phyloP scores from a whole-genome alignment of 2,329 filamentous ascomycete species.

The Plectosphaerella sp. region DNA sequence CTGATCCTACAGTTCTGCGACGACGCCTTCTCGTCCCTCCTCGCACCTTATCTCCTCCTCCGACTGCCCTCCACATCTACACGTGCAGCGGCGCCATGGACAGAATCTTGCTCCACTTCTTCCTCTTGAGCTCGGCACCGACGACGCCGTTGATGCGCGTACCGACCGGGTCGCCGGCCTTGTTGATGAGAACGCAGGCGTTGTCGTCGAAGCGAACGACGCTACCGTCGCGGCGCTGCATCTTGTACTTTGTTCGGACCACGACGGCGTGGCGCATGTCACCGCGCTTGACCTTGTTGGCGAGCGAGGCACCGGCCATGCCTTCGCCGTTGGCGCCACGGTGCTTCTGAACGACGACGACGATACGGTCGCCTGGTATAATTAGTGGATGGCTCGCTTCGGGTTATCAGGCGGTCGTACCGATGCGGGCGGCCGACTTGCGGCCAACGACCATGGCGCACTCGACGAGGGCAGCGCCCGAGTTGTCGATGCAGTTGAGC shows the following conservation, averaged over 20 bases:
- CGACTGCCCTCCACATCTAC: conserved; percentile 21
- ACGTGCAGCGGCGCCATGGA: conserved; percentile 78
- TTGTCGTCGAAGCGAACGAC: conserved; percentile 96
- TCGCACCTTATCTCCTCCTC: not conserved
- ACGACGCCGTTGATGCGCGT: conserved; percentile 90
- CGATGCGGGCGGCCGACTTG: conserved; percentile 83
- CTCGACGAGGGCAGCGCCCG: conserved; percentile 93
- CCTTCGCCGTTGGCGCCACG: conserved; percentile 70
- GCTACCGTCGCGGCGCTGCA: conserved; percentile 82
- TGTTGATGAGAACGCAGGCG: conserved; percentile 95
- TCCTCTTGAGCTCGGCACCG: conserved; percentile 80
- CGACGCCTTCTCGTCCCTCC: not conserved
- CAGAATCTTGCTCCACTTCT: conserved; percentile 98
- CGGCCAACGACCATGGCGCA: conserved; percentile 90
- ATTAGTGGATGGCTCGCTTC: not conserved
- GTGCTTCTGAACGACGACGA: conserved; percentile 97
- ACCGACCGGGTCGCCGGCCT: conserved; percentile 91
- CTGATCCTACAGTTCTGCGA: conserved; percentile 3
- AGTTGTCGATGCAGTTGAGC: conserved; percentile 99
- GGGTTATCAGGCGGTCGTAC: conserved; percentile 46
- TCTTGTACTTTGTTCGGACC: conserved; percentile 84
- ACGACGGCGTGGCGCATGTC: conserved; percentile 96
- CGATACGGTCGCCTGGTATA: conserved; percentile 82
- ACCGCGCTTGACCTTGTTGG: conserved; percentile 92
- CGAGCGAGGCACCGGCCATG: conserved; percentile 66